Conservation (phyloP, 202 grass and related monocot genomes). For the Panicum hallii region DNA sequence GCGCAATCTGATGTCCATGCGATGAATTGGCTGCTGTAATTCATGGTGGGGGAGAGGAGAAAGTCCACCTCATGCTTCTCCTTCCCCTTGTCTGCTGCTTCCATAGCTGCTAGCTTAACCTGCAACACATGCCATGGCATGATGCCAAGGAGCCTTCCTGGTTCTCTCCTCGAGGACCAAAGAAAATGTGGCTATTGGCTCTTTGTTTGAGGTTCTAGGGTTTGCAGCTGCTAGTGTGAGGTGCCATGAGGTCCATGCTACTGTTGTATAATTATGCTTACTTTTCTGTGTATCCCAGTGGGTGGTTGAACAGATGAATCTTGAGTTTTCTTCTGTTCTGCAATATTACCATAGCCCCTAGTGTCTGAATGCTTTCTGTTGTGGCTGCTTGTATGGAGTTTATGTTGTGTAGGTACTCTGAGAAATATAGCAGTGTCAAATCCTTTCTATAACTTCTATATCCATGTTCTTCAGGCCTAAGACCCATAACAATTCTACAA, state of each 20-base stretch:
- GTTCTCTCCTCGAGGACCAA: slow-evolving; percentile 54
- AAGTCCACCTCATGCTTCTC: slow-evolving; percentile 52
- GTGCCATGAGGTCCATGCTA: slow-evolving; percentile 25
- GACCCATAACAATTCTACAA: not conserved
- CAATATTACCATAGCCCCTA: slow-evolving; percentile 17
- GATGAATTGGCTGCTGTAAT: slow-evolving; percentile 55
- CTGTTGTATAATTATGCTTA: slow-evolving; percentile 30
- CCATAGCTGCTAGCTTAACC: slow-evolving; percentile 37
- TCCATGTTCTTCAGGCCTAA: not conserved
- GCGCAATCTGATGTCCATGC: slow-evolving; percentile 80
- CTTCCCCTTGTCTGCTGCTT: slow-evolving; percentile 37
- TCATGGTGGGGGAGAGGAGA: slow-evolving; percentile 13
- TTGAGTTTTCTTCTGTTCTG: slow-evolving; percentile 24
- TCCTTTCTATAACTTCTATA: not conserved
- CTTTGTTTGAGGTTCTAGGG: slow-evolving; percentile 31
- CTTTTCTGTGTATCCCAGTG: slow-evolving; percentile 7
- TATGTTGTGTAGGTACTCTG: not conserved
- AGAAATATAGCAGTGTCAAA: not conserved
- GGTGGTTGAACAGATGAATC: not conserved
- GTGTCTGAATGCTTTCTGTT: slow-evolving; percentile 11
- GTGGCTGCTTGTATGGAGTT: not conserved
- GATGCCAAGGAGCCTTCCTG: not conserved
- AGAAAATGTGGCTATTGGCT: slow-evolving; percentile 8
- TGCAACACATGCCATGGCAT: slow-evolving; percentile 13
- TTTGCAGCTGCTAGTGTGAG: slow-evolving; percentile 36